phyloP scores from a whole-genome alignment of 2,329 filamentous ascomycete species.

The Huntiella savannae region DNA sequence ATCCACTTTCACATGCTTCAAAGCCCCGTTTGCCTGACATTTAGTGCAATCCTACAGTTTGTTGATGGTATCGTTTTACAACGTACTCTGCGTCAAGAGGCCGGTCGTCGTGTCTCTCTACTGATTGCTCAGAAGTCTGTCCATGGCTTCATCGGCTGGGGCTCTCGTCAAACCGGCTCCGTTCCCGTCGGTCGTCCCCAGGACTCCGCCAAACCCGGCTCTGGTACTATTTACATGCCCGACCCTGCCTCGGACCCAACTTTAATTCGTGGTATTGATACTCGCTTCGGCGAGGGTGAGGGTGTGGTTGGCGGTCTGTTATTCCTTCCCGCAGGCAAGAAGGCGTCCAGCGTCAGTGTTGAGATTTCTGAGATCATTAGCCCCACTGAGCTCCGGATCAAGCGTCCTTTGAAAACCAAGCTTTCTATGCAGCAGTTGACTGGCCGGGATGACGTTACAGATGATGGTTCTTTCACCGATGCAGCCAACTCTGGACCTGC shows the following conservation, averaged over 20 bases:
- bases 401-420: slow-evolving; percentile 67
- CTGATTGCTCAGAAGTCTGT: slow-evolving; percentile 94
- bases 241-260: slow-evolving; percentile 73
- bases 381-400: slow-evolving; percentile 64
- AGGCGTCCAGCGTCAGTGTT: slow-evolving; percentile 53
- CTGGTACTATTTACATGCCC: slow-evolving; percentile 71
- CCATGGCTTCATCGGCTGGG: slow-evolving; percentile 76
- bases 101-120: slow-evolving; percentile 73
- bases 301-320: slow-evolving; percentile 66
- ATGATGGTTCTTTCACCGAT: slow-evolving; percentile 43
- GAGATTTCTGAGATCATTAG: slow-evolving; percentile 69
- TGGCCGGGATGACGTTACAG: slow-evolving; percentile 52
- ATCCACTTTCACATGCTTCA: neutral
- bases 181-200: slow-evolving; percentile 87
- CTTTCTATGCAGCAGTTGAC: slow-evolving; percentile 66
- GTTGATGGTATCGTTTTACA: slow-evolving; percentile 90
- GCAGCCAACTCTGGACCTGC: slow-evolving; percentile 32
- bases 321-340: slow-evolving; percentile 70
- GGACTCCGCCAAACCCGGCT: slow-evolving; percentile 64
- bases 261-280: slow-evolving; percentile 58
- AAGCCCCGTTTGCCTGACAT: neutral
- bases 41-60: slow-evolving; percentile 37
- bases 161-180: slow-evolving; percentile 67
- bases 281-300: slow-evolving; percentile 55
- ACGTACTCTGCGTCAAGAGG: slow-evolving; percentile 71